Base-by-base conservation (phyloP, 177 flowering plant genomes). In the Vitis hybrid region DNA sequence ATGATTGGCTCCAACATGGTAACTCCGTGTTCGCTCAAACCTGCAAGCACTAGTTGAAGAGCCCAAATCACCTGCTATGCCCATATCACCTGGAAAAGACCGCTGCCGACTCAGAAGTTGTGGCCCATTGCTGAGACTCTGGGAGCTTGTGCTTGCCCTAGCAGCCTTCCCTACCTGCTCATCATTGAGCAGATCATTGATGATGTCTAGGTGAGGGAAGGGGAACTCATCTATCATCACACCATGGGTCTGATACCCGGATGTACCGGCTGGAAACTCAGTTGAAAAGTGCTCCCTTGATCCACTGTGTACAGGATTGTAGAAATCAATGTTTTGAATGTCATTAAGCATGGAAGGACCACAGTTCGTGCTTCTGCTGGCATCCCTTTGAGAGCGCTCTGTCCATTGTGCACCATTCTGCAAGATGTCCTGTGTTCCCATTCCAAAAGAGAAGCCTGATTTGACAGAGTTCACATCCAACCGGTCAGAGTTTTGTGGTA, bases 161-260 rank as follows among this genome's bases (percentile, higher is more conserved):
- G 75, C 59, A 0, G 73, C 71, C 66, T 33, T 86, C 14, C 82
- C 88, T 12, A 73, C 63, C 3, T 88, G 78, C 69, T 92, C 98
- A 67, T 95, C 98, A 53, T 95, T 94, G 38, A 95, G 87, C 65
- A 95, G 72, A 70, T 87, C 94, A 69, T 95, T 90, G 72, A 95
- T 95, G 69, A 95, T 92, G 71, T 95, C 98, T 49, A 92, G 91
- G 80, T 95, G 98, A 0, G 98, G 98, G 70, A 92, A 95, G 0
- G 98, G 98, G 70, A 92, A 95, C 47, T 95, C 98, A 65, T 95
- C 97, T 9, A 83, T 69, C 33, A 80, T 59, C 1, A 72, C 71
- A 20, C 83, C 82, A 53, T 80, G 87, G 53, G 50, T 38, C 73
- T 82, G 85, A 9, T 78, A 71, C 8, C 82, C 81, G 62, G 86